Percentiles rank a stretch among this genome's conserved stretches.
Conservation (phyloP, 2,329 filamentous ascomycete genomes). For the Lanzia echinophila region DNA sequence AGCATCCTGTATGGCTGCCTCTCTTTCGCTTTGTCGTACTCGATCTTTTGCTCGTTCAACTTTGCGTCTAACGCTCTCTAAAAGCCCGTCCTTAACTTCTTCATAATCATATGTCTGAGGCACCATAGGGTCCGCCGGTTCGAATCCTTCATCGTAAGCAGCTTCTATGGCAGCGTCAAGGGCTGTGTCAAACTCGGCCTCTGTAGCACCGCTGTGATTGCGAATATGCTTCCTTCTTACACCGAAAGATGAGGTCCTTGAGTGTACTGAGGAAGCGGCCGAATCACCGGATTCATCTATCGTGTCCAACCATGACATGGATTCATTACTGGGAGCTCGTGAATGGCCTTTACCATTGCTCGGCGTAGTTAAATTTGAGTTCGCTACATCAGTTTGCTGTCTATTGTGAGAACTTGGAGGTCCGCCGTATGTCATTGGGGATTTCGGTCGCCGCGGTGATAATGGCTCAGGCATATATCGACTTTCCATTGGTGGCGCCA, state of each 20-base stretch:
- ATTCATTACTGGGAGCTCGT: conserved; percentile 65
- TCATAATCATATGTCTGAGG: conserved; percentile 29
- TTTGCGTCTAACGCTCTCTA: conserved; percentile 53
- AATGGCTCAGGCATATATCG: conserved; percentile 65
- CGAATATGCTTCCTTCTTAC: conserved; percentile 65
- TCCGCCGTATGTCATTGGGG: conserved; percentile 35
- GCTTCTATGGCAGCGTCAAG: conserved; percentile 93
- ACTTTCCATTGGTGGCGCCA: conserved; percentile 48
- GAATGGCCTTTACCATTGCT: conserved; percentile 36
- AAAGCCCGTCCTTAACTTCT: conserved; percentile 39
- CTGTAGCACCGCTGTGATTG: conserved; percentile 62
- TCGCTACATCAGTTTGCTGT: conserved; percentile 14
- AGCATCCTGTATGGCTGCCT: conserved; percentile 55
- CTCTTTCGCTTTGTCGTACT: conserved; percentile 66
- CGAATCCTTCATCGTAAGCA: conserved; percentile 87
- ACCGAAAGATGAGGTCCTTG: conserved; percentile 65
- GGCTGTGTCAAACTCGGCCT: conserved; percentile 89
- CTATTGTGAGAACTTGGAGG: conserved; percentile 30
- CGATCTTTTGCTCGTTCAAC: conserved; percentile 72
- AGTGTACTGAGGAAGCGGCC: conserved; percentile 71
- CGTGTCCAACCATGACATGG: conserved; percentile 88
- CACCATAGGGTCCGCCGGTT: conserved; percentile 51
- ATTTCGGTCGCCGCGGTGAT: conserved; percentile 54
- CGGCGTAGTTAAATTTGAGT: conserved; percentile 21
- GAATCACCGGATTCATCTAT: conserved; percentile 87